phyloP scores from a whole-genome alignment of 1,284 basidiomycete genomes.

The Ceratobasidium sp. region DNA sequence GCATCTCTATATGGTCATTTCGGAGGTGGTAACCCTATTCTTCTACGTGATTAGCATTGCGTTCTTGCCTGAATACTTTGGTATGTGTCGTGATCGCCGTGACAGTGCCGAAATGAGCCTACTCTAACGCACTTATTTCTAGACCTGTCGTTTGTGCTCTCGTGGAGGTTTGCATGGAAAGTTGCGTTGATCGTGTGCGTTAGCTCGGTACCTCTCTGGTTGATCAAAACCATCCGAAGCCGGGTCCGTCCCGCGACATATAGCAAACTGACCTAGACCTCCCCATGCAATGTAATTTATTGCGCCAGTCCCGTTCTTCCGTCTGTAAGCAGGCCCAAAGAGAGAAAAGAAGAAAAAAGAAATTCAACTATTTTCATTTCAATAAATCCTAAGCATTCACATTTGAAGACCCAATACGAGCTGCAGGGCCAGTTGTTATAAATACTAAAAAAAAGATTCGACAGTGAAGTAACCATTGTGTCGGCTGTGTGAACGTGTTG shows the following conservation, averaged over 20 bases:
- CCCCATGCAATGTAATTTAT: constrained; percentile 20
- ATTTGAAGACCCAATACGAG: constrained; percentile 37
- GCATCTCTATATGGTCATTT: constrained; percentile 97
- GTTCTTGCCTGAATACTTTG: constrained; percentile 97
- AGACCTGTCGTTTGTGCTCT: constrained; percentile 95
- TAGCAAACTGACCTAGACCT: constrained; percentile 76
- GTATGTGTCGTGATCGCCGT: constrained; percentile 65
- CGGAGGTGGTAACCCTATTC: constrained; percentile 89
- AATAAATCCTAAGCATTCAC: constrained; percentile 45
- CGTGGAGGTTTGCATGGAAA: constrained; percentile 93
- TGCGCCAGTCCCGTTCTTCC: not conserved
- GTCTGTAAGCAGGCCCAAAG: not conserved
- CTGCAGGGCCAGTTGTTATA: constrained; percentile 24
- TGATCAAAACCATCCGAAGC: constrained; percentile 90
- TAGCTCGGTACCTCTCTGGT: constrained; percentile 91
- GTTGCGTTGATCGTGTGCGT: constrained; percentile 95
- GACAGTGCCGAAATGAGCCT: constrained; percentile 12
- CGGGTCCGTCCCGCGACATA: constrained; percentile 94
- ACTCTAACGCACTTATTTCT: constrained; percentile 27
- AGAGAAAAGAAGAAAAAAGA: constrained; percentile 2
- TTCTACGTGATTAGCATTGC: constrained; percentile 94
- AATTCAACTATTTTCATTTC: constrained; percentile 48
- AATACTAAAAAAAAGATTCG: constrained; percentile 41
- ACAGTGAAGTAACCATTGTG: constrained; percentile 10
- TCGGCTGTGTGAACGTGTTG: constrained; percentile 36